Conservation (phyloP, 164 flowering plant species). For the Tetrastigma voinierianum region DNA sequence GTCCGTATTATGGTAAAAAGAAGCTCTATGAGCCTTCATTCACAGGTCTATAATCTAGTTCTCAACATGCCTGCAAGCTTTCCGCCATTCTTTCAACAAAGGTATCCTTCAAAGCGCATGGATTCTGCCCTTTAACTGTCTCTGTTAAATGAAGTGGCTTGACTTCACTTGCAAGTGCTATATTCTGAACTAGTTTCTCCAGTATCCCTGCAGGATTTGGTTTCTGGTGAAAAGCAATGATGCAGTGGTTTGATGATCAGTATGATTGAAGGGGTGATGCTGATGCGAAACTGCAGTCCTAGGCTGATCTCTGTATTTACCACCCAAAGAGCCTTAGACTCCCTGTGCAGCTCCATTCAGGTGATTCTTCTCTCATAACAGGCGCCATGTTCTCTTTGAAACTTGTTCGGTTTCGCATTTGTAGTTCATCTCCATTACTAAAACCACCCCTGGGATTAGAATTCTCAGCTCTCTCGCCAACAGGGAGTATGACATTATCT, state of each 20-base stretch:
- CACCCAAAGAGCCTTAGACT: conserved; percentile 40
- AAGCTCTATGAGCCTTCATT: too few relatives aligned
- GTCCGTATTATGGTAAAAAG: too few relatives aligned
- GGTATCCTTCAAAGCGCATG: too few relatives aligned
- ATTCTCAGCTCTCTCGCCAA: conserved; percentile 6
- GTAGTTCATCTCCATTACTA: neutral
- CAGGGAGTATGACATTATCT: neutral
- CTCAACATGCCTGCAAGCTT: too few relatives aligned
- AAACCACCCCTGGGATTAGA: conserved; percentile 3
- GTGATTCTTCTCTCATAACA: conserved; percentile 15
- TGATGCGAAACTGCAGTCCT: conserved; percentile 27
- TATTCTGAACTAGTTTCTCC: neutral
- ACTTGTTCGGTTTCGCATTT: conserved; percentile 17
- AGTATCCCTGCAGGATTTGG: conserved; percentile 1
- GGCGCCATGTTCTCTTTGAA: conserved; percentile 47
- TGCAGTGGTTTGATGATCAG: conserved; percentile 30
- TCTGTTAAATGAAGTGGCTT: neutral
- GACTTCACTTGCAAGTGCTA: neutral
- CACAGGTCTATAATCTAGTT: too few relatives aligned
- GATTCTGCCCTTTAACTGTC: too few relatives aligned
- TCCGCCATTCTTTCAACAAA: too few relatives aligned
- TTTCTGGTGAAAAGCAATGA: conserved; percentile 39
- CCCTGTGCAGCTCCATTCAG: conserved; percentile 16
- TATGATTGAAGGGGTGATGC: conserved; percentile 55
- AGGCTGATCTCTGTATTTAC: conserved; percentile 20